Base-by-base conservation (phyloP, 179 eudicot species). In the Beta corolliflora region DNA sequence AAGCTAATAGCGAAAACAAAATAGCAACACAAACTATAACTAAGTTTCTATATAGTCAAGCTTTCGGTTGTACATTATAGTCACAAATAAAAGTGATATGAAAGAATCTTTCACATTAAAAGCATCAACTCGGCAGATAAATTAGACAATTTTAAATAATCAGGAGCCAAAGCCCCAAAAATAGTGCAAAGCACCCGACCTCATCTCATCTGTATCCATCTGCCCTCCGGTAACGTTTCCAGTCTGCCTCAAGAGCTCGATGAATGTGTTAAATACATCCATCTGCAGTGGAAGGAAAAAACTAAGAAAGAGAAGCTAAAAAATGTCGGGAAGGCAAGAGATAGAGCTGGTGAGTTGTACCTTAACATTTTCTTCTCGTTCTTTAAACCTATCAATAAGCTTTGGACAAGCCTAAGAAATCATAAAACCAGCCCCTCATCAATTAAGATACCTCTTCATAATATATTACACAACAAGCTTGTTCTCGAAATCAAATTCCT, bases 301-400 rank as follows among this genome's bases (percentile, higher is more conserved):
- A 31, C 29, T 23, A 4, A 41, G 54, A 68, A 50, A 60, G 29
- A 13, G 2, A 78, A 23, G 19, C 46, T 75, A 9, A 75, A 36
- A 56, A 16, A 0, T 16, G 16, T 70, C 36, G n/a, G n/a, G 45
- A 15, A 9, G 48, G 10, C 13, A 45, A 56, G 31, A 48, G 1
- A 31, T 41, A 23, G 10, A 71, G 53, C 58, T 68, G 75, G 50
- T 71, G 5, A 52, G 72, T 68, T 79, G 81, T 83, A 92, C 99
- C 97, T 97, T 97, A 54, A 97, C 99, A 87, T 97, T 97, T 87
- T 97, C 99, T 85, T 97, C 99, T 85, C 99, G 88, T 86, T 97
- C 99, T 85, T 91, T 97, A 81, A 97, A 97, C 87, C 99, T 93
- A 78, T 97, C 99, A 80, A 97, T 94, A 89, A 97, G 85, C 90